These are phyloP conservation scores for Ogataea paradorogensis DNA, from an alignment of 805 yeast species.

Conservation along the genomic window DNA sequence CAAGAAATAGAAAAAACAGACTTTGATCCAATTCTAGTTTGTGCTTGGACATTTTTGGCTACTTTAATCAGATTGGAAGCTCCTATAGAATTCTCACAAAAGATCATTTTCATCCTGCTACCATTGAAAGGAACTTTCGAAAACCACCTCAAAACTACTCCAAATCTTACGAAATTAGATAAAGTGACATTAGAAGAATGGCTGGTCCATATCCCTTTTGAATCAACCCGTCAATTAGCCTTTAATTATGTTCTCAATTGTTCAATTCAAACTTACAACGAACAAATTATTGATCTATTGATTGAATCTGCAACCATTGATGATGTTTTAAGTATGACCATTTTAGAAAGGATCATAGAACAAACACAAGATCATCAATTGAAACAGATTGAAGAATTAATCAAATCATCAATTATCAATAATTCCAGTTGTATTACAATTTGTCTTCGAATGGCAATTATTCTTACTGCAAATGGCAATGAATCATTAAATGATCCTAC, in stretches of 20 bases:
- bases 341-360: not conserved
- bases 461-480: slow-evolving; percentile 10
- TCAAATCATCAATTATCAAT: not conserved
- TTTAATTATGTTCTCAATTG: slow-evolving; percentile 3
- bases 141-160: not conserved
- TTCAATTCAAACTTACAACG: not conserved
- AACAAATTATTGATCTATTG: not conserved
- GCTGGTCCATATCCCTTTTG: slow-evolving; percentile 7
- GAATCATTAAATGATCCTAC: slow-evolving; percentile 4
- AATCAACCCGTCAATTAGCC: slow-evolving; percentile 9
- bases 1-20: slow-evolving; percentile 1
- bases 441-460: slow-evolving; percentile 12
- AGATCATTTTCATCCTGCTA: not conserved
- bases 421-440: not conserved
- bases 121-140: not conserved
- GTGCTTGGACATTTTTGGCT: not conserved
- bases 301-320: not conserved
- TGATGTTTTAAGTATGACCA: not conserved
- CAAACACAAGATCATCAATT: not conserved
- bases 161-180: slow-evolving; percentile 11
- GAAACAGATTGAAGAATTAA: not conserved
- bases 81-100: not conserved
- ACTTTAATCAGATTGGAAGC: not conserved
- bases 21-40: slow-evolving; percentile 7
- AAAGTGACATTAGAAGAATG: slow-evolving; percentile 17